A percentile compares a stretch with the other conserved stretches of the same genome.
Evolutionary conservation across 2,329 filamentous ascomycete genomes (phyloP).

Genomic region (Saccharata proteae): DNA sequence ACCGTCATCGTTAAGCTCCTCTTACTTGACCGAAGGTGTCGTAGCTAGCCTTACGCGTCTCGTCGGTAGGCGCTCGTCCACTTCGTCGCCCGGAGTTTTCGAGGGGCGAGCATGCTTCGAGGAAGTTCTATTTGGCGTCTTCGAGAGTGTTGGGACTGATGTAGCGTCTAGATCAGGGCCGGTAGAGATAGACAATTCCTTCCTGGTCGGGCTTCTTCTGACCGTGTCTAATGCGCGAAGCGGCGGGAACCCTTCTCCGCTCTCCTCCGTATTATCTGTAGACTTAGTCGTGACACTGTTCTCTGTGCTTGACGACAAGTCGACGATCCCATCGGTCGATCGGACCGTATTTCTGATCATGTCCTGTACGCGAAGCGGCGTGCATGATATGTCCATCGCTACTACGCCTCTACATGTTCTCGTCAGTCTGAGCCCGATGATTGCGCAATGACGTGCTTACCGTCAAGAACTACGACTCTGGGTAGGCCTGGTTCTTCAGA

Average conservation of each 20-base stretch:
- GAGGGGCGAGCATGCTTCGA: conserved; percentile 30
- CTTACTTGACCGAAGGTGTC: conserved; percentile 30
- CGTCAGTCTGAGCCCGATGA: too few relatives aligned
- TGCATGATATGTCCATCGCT: too few relatives aligned
- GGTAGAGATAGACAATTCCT: conserved; percentile 9
- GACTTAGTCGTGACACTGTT: conserved; percentile 43
- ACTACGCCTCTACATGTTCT: too few relatives aligned
- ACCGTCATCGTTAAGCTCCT: conserved; percentile 39
- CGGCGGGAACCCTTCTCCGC: conserved; percentile 31
- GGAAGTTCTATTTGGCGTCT: conserved; percentile 26
- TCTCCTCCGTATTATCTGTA: conserved; percentile 41
- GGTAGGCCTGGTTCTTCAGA: too few relatives aligned
- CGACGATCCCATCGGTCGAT: conserved; percentile 72
- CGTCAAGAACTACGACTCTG: too few relatives aligned
- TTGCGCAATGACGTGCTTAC: too few relatives aligned
- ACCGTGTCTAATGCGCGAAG: not conserved
- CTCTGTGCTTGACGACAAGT: conserved; percentile 53
- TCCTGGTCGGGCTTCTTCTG: conserved; percentile 1
- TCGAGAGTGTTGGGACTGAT: conserved; percentile 13
- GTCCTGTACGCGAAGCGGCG: too few relatives aligned
- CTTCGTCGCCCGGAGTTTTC: conserved; percentile 25
- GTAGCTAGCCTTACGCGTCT: conserved; percentile 27
- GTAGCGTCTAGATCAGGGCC: conserved; percentile 7
- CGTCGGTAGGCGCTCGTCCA: conserved; percentile 20
- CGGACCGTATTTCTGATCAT: conserved; percentile 74